Percentiles rank a stretch among this genome's conserved stretches.
phyloP scores from a whole-genome alignment of 306 rosid species.

The Citrullus mucosospermus region DNA sequence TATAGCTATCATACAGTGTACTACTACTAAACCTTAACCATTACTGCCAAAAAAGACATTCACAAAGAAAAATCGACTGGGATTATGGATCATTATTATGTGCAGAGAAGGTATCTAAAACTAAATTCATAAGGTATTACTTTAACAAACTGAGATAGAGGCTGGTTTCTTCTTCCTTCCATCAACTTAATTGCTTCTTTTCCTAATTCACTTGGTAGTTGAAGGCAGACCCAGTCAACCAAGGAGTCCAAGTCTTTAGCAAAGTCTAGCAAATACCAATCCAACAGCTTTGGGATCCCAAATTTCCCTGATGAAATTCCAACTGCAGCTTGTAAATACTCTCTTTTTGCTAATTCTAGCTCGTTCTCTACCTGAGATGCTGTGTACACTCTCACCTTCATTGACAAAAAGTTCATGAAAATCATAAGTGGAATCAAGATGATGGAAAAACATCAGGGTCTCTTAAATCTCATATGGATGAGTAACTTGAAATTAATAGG shows the following conservation, averaged over 20 bases:
- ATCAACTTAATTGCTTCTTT: slow-evolving; percentile 75
- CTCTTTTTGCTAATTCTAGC: slow-evolving; percentile 77
- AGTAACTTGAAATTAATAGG: neutral
- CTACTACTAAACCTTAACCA: slow-evolving; percentile 1
- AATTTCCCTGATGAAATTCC: slow-evolving; percentile 56
- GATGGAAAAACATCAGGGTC: neutral
- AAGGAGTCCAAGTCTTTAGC: slow-evolving; percentile 88
- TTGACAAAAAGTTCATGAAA: slow-evolving; percentile 9
- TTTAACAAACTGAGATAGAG: slow-evolving; percentile 62
- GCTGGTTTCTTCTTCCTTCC: slow-evolving; percentile 39
- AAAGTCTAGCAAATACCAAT: slow-evolving; percentile 81
- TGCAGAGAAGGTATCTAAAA: slow-evolving; percentile 80
- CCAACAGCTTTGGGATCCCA: slow-evolving; percentile 65
- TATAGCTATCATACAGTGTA: slow-evolving; percentile 5
- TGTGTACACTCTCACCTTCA: slow-evolving; percentile 86
- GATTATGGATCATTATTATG: slow-evolving; percentile 20
- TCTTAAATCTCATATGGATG: neutral
- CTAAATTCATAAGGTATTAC: slow-evolving; percentile 75
- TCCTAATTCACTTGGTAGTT: slow-evolving; percentile 68
- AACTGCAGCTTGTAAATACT: slow-evolving; percentile 72
- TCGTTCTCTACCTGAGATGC: slow-evolving; percentile 79
- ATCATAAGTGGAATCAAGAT: neutral
- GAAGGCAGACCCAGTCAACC: slow-evolving; percentile 91
- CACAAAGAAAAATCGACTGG: neutral
- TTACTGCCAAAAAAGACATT: neutral